Percentiles rank a stretch among this genome's conserved stretches.
phyloP scores from a whole-genome alignment of 2,329 filamentous ascomycete genomes.

The Domatiomyces catenatus region DNA sequence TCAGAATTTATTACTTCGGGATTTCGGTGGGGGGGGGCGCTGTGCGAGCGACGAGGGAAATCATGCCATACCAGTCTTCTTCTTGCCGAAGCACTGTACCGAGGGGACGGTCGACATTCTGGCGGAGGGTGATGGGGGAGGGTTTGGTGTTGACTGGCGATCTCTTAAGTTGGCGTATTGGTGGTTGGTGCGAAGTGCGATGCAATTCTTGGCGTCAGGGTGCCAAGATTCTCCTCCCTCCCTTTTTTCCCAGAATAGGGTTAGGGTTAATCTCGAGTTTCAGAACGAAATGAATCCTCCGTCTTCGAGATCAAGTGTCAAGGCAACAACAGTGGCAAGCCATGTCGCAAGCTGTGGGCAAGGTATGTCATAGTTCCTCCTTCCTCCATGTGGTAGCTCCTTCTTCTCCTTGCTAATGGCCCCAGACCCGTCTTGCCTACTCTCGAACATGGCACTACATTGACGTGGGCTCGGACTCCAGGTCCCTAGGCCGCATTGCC shows the following conservation, averaged over 20 bases:
- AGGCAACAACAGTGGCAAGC: constrained; percentile 5
- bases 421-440: constrained; percentile 86
- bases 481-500: constrained; percentile 29
- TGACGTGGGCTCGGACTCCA: constrained; percentile 47
- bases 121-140: constrained; percentile 17
- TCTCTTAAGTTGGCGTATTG: not conserved
- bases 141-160: not conserved
- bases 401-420: constrained; percentile 1
- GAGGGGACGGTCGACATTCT: constrained; percentile 66
- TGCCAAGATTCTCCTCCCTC: not conserved
- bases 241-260: not conserved
- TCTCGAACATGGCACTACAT: constrained; percentile 91
- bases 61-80: constrained; percentile 49
- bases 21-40: not conserved
- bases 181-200: not conserved
- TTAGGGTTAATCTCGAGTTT: not conserved
- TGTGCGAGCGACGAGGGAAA: not conserved
- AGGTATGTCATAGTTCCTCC: constrained; percentile 20
- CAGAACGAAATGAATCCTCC: not conserved
- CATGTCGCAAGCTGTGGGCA: constrained; percentile 33
- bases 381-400: not conserved
- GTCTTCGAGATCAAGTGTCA: not conserved
- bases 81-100: constrained; percentile 99
- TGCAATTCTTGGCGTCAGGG: not conserved
- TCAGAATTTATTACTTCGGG: constrained; percentile 18